Evolutionary conservation across 2,329 filamentous ascomycete genomes (phyloP), one percentile per base, ranked within the genome.

Genomic region (Fonsecaea monophora): DNA sequence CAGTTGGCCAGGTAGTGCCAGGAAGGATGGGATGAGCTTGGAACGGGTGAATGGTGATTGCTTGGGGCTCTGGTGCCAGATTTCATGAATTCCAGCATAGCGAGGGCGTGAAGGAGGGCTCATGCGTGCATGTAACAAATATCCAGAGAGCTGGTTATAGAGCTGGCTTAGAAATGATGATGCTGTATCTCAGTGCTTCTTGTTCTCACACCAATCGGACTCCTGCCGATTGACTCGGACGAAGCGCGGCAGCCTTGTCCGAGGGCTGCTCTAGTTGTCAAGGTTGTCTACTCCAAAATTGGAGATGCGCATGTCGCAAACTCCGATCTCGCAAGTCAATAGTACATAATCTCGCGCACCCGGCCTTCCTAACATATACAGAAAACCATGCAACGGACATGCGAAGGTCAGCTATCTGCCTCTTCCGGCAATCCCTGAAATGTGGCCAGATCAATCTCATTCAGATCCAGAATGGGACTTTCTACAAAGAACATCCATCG

Each of bases 381-480:
- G 2, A 60, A 30, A 60, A 34, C 32, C 48, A 66, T 63, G 60
- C 60, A 18, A 30, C 40, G 63, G 64, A 42, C 21, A 71, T 71
- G 69, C 59, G 67, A 63, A 69, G 56, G 60, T 59, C 69, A 56
- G n/a, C 59, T 15, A 45, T 59, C 42, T 64, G 62, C 35, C 55
- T 71, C 55, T 62, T 63, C 58, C n/a, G 59, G 59, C 60, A 62
- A 40, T 37, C 57, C 40, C 48, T 64, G 38, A 59, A 54, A 50
- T 30, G 53, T 38, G 50, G 38, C 25, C 50, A 48, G 5, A 53
- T 53, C 30, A 68, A 90, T 48, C 83, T 94, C 66, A 86, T 96
- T 70, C 83, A 83, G 73, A 93, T 96, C 75, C 76, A 85, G 74
- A 89, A 93, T 80, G 93, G 87, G 77, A 94, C 92, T 0, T 96